Evolutionary conservation across 2,329 filamentous ascomycete genomes (phyloP), one percentile per base, ranked within the genome.

Genomic region (Penicillium sp.): DNA sequence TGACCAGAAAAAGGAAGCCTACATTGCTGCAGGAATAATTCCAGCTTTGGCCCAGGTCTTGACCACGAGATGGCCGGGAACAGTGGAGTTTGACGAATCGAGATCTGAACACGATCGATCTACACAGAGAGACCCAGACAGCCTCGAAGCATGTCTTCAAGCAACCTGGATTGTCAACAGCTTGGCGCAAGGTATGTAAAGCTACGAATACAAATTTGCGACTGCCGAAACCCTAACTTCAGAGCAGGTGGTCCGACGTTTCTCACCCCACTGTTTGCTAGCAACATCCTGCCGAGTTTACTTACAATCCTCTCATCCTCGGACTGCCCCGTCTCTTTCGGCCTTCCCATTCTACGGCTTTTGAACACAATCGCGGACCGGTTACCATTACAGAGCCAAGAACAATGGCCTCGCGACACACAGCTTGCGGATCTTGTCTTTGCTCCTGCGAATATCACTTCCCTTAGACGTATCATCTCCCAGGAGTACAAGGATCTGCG

Each of bases 101-200:
- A 48, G 46, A 25, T 57, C 54, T 16, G 39, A 30, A 27, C 40
- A 49, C 14, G 43, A 55, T 22, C 64, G 71, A 11, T 70, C 69
- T 9, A 64, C 63, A 29, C 56, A 66, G 3, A 66, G 83, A 30
- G 18, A 25, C 57, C 77, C 76, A 2, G 80, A 84, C 10, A 82
- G 88, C 51, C 85, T 91, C 48, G 78, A 81, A 37, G 77, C 85
- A 40, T 81, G 83, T 57, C 75, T 93, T 49, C 88, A 95, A 67
- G 86, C 87, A n/a, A 80, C 91, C 33, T 83, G 95, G 56, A 80
- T 96, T n/a, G 75, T 95, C 30, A 85, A 86, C 39, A 93, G 88
- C 68, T 81, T 97, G 64, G 88, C 89, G 49, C 85, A 87, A 72
- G 90, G 91, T 90, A 77, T 12, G 42, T 58, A 22, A 33, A 33